phyloP scores from a whole-genome alignment of 2,329 filamentous ascomycete genomes.

The Plenodomus biglobosus region DNA sequence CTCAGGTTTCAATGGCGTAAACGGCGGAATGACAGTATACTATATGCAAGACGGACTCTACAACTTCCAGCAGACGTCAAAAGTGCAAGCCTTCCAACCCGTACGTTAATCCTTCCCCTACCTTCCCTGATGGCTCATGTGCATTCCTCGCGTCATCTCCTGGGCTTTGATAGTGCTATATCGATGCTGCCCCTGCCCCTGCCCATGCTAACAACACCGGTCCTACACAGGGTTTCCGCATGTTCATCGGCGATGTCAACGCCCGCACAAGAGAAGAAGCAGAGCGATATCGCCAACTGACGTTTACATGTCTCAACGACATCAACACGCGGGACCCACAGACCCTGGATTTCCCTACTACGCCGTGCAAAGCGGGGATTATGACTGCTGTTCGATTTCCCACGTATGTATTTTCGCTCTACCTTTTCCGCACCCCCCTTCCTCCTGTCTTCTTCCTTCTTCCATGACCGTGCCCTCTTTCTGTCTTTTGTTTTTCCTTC shows the following conservation, averaged over 20 bases:
- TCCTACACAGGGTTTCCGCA: constrained; percentile 21
- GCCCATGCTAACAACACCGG: not conserved
- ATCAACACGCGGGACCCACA: constrained; percentile 40
- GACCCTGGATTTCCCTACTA: constrained; percentile 40
- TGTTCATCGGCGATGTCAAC: constrained; percentile 22
- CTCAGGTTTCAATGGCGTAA: constrained; percentile 28
- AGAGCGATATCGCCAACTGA: constrained; percentile 48
- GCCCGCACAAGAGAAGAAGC: constrained; percentile 18
- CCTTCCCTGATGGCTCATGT: constrained; percentile 18
- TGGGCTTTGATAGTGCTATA: no score
- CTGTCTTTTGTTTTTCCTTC: no score
- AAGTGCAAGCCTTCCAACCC: constrained; percentile 48
- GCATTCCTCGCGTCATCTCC: no score
- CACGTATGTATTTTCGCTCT: constrained; percentile 43
- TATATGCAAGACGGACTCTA: constrained; percentile 35
- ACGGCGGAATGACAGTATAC: constrained; percentile 34
- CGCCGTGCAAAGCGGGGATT: constrained; percentile 47
- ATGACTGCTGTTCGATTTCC: constrained; percentile 50
- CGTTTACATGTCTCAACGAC: constrained; percentile 49
- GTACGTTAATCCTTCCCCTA: constrained; percentile 7
- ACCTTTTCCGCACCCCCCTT: no score
- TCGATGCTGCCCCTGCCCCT: no score
- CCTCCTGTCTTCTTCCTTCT: not conserved
- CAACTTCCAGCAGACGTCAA: constrained; percentile 32
- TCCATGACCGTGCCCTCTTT: no score